Evolutionary conservation across 768 basidiomycete genomes (phyloP).

Genomic region (Fibroporia radiculosa): DNA sequence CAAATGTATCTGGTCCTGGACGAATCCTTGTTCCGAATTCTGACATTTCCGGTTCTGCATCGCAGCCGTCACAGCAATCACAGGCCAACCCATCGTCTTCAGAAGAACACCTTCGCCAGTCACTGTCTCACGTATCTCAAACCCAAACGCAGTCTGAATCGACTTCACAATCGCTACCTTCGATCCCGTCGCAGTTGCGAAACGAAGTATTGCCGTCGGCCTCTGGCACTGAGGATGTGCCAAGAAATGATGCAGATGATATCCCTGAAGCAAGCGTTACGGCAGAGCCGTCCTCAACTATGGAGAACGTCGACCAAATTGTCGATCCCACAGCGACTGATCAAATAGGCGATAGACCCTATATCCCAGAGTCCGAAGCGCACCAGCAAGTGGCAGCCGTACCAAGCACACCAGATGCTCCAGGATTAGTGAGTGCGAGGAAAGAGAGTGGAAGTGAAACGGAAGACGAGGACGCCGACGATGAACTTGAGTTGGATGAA

Average conservation of each 20-base stretch:
- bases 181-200: not conserved
- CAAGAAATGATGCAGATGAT: not conserved
- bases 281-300: too few relatives aligned
- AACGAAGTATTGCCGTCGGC: not conserved
- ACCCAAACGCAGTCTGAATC: conserved; percentile 9
- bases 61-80: conserved; percentile 15
- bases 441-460: conserved; percentile 2
- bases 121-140: conserved; percentile 12
- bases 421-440: too few relatives aligned
- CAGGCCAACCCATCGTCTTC: not conserved
- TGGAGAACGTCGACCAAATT: not conserved
- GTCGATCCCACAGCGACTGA: not conserved
- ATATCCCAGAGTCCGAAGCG: not conserved
- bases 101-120: conserved; percentile 7
- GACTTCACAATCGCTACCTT: not conserved
- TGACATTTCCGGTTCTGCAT: conserved; percentile 37
- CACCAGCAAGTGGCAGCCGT: not conserved
- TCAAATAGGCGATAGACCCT: not conserved
- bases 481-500: conserved; percentile 9
- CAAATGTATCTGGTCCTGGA: conserved; percentile 23
- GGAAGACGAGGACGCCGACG: conserved; percentile 8
- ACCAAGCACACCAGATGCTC: not conserved
- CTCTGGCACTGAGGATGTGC: not conserved
- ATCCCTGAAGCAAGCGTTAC: not conserved
- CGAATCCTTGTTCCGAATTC: conserved; percentile 50